A percentile compares a stretch with the other conserved stretches of the same genome.
Evolutionary conservation across 2,329 filamentous ascomycete species (phyloP).

Genomic region (Cordyceps cateniannulata): DNA sequence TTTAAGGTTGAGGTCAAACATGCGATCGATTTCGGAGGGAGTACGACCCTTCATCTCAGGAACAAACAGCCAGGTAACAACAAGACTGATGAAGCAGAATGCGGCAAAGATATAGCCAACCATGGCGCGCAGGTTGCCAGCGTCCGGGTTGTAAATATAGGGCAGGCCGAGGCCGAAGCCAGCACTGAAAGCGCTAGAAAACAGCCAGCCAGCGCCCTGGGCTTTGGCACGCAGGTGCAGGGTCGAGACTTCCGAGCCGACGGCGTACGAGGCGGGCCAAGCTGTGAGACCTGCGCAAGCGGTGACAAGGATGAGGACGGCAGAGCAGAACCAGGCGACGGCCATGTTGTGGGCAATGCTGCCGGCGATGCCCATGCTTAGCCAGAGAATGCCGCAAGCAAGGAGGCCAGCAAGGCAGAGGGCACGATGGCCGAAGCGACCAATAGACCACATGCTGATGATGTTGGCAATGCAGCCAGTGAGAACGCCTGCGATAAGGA

Average conservation of each 20-base stretch:
- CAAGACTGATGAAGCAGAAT: conserved; percentile 28
- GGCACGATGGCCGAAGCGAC: conserved; percentile 31
- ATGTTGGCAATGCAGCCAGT: conserved; percentile 39
- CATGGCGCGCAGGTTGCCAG: conserved; percentile 33
- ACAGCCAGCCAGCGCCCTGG: conserved; percentile 37
- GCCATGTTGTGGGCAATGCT: conserved; percentile 32
- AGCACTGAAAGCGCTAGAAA: conserved; percentile 32
- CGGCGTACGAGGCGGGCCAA: conserved; percentile 36
- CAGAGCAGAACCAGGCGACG: conserved; percentile 22
- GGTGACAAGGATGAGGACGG: conserved; percentile 38
- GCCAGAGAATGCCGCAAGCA: conserved; percentile 32
- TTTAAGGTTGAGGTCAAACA: conserved; percentile 25
- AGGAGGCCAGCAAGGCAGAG: conserved; percentile 31
- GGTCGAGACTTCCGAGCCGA: conserved; percentile 37
- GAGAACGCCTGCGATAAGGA: conserved; percentile 39
- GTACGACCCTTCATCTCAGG: conserved; percentile 48
- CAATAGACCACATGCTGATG: conserved; percentile 36
- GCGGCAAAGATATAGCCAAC: conserved; percentile 35
- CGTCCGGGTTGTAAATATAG: conserved; percentile 40
- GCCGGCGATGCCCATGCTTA: conserved; percentile 40
- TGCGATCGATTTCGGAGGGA: conserved; percentile 40
- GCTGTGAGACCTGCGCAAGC: conserved; percentile 33
- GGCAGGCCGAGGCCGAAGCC: conserved; percentile 41
- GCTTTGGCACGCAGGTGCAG: conserved; percentile 37
- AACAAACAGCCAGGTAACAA: conserved; percentile 36